Base-by-base conservation (phyloP, 1,139 yeast species). In the Yamadazyma trypodendri region DNA sequence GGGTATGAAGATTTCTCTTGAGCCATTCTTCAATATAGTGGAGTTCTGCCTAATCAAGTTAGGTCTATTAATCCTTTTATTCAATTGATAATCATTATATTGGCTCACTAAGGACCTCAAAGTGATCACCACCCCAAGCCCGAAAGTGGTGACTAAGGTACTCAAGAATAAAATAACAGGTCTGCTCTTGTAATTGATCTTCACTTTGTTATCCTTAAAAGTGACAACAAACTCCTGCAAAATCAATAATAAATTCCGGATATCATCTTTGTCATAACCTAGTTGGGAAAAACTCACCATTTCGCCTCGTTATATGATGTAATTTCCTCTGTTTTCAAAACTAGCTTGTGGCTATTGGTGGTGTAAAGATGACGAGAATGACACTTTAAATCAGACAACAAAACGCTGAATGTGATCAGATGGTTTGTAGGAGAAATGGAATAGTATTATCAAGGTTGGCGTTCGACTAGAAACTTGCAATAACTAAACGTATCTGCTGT, bases 1-100 rank as follows among this genome's bases (percentile, higher is more conserved):
- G 4, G 83, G 82, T n/a, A 79, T 72, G 37, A 63, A 65, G 27
- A 78, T 69, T 38, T 73, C 75, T 39, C 84, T 65, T 16, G 72
- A 68, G 2, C 84, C 84, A 47, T 78, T 77, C 42, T 69, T 72
- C 46, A 78, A 52, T 25, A 64, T 46, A 31, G 75, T 63, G 4
- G 73, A 65, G 13, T 70, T 65, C 48, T 69, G 76, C 28, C 76
- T 55, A 28, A 68, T 67, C 43, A 71, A 58, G 35, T 54, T 53
- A 3, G 77, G 77, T 6, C 77, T 51, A 37, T 58, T 58, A 31
- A 52, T 43, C 39, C 50, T 53, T 34, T 51, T 54, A 38, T 54
- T 60, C 20, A 57, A 41, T 34, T 54, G 46, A 35, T 55, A 56
- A 21, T 71, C 76, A 29, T 56, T 58, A 43, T 60, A 64, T 41